phyloP scores from a whole-genome alignment of 495 filamentous ascomycete genomes.

The Schizothecium vesticola region DNA sequence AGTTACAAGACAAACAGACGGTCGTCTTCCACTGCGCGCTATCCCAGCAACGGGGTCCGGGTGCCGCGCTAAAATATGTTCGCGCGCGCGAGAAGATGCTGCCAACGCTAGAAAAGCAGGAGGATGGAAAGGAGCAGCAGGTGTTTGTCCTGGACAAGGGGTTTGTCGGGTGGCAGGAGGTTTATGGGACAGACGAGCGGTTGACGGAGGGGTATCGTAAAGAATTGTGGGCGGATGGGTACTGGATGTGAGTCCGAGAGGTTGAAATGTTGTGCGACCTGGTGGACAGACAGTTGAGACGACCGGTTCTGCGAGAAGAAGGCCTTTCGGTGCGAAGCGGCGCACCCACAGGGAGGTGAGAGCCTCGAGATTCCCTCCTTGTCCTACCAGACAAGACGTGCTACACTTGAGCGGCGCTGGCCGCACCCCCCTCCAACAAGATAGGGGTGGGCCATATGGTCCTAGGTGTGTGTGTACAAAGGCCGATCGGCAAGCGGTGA shows the following conservation, averaged over 20 bases:
- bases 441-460: not conserved
- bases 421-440: not conserved
- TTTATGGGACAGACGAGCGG: conserved; percentile 69
- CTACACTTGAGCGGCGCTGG: not conserved
- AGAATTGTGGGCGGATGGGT: conserved; percentile 75
- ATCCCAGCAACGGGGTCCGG: conserved; percentile 78
- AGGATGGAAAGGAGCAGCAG: conserved; percentile 47
- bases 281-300: not conserved
- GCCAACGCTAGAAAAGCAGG: not conserved
- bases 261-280: not conserved
- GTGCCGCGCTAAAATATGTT: conserved; percentile 63
- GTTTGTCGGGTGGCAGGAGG: conserved; percentile 89
- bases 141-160: conserved; percentile 80
- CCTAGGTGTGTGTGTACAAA: not conserved
- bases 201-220: conserved; percentile 83
- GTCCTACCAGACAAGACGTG: not conserved
- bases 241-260: conserved; percentile 28
- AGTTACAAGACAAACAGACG: conserved; percentile 67
- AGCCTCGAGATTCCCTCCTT: not conserved
- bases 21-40: conserved; percentile 97
- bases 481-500: too few relatives aligned
- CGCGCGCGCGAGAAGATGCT: conserved; percentile 54
- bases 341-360: not conserved
- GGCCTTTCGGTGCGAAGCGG: not conserved
- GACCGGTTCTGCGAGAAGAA: not conserved